Conservation (phyloP, 768 basidiomycete genomes). For the Termitomyces sp. region DNA sequence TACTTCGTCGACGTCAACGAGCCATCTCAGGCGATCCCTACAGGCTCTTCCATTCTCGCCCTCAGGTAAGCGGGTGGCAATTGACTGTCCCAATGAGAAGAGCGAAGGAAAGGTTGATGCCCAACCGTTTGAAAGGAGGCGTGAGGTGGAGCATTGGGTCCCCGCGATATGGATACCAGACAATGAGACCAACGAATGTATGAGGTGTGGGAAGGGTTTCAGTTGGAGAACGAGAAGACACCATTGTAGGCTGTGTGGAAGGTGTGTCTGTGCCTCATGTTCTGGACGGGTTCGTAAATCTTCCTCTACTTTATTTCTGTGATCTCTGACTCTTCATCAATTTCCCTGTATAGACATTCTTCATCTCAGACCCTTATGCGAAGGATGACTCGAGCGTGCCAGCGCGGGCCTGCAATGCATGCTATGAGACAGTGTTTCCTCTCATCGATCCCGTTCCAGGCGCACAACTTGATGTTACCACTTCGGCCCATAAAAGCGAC, state of each 20-base stretch:
- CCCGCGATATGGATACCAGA: constrained; percentile 94
- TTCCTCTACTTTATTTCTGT: background rate
- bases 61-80: constrained; percentile 37
- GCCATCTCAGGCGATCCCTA: constrained; percentile 66
- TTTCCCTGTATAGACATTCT: constrained; percentile 62
- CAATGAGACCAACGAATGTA: constrained; percentile 73
- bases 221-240: constrained; percentile 77
- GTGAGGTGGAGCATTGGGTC: constrained; percentile 74
- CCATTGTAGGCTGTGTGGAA: constrained; percentile 82
- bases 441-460: constrained; percentile 31
- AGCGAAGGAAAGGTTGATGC: constrained; percentile 13
- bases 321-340: background rate
- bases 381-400: constrained; percentile 44
- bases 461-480: constrained; percentile 3
- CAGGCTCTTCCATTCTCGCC: constrained; percentile 70
- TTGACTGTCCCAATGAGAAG: constrained; percentile 15
- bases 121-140: constrained; percentile 29
- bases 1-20: constrained; percentile 69
- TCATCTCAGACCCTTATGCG: constrained; percentile 54
- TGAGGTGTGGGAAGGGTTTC: constrained; percentile 75
- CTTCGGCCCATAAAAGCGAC: constrained; percentile 10
- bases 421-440: constrained; percentile 85
- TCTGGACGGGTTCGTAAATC: constrained; percentile 62
- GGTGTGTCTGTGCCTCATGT: constrained; percentile 82
- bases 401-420: constrained; percentile 79